These are phyloP conservation scores for Trichoderma asperelloides DNA, from an alignment of 495 filamentous ascomycete genomes.

Conservation along the genomic window DNA sequence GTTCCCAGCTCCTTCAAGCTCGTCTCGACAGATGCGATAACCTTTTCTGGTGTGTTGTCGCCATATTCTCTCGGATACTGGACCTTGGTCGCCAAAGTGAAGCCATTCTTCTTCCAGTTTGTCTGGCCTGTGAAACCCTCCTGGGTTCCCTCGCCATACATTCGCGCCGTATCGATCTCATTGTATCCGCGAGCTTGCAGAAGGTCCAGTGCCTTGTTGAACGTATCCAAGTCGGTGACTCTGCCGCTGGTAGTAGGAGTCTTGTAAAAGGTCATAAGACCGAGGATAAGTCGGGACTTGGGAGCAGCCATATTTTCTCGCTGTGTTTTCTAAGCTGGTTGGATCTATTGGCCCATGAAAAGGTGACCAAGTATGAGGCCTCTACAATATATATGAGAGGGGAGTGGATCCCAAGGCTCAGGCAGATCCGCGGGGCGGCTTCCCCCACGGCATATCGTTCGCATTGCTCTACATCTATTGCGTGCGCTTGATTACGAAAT, in stretches of 20 bases:
- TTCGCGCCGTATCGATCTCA: constrained; percentile 71
- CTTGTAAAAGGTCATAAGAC: constrained; percentile 54
- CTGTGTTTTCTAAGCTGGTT: not conserved
- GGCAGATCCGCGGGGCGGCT: too few relatives aligned
- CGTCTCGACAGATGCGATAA: constrained; percentile 53
- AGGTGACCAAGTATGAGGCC: too few relatives aligned
- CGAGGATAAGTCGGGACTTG: constrained; percentile 48
- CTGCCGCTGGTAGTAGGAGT: constrained; percentile 50
- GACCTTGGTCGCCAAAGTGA: constrained; percentile 79
- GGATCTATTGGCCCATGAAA: too few relatives aligned
- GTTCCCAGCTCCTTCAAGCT: constrained; percentile 66
- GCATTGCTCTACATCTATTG: too few relatives aligned
- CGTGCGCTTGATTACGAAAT: too few relatives aligned
- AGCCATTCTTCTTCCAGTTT: constrained; percentile 70
- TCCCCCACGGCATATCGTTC: too few relatives aligned
- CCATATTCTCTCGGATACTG: constrained; percentile 54
- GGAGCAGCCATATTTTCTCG: constrained; percentile 38
- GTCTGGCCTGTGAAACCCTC: constrained; percentile 74
- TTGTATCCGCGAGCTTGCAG: constrained; percentile 67
- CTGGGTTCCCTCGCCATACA: constrained; percentile 66
- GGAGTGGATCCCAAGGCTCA: too few relatives aligned
- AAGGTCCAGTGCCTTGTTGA: constrained; percentile 54
- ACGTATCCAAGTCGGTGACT: constrained; percentile 59
- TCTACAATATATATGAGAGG: too few relatives aligned
- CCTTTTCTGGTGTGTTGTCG: constrained; percentile 48